phyloP scores from a whole-genome alignment of 129 eudicot species.

The Arctium minus region DNA sequence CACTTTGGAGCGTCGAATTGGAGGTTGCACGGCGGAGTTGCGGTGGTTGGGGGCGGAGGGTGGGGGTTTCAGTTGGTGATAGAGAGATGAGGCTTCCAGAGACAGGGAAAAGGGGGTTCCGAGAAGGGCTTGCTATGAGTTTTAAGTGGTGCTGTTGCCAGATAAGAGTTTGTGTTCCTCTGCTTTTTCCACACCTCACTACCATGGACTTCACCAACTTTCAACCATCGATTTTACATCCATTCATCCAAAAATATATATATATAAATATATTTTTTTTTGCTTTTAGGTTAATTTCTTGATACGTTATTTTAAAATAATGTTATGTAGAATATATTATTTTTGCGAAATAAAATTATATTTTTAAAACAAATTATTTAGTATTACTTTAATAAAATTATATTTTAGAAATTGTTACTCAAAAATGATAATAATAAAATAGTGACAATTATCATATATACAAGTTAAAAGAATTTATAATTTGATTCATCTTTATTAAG shows the following conservation, averaged over 20 bases:
- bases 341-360: no score
- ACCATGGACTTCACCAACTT: constrained; percentile 5
- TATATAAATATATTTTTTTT: neutral
- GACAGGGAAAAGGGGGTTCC: constrained; percentile 6
- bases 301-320: neutral
- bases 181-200: constrained; percentile 2
- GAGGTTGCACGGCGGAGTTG: constrained; percentile 20
- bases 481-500: neutral
- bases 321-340: neutral
- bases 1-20: constrained; percentile 4
- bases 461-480: neutral
- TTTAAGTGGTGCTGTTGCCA: constrained; percentile 25
- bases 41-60: constrained; percentile 21
- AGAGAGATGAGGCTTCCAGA: constrained; percentile 42
- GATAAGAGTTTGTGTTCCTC: constrained; percentile 30
- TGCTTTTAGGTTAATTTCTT: no score
- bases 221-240: constrained; percentile 7
- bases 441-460: no score
- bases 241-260: neutral
- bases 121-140: neutral
- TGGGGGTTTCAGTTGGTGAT: constrained; percentile 2
- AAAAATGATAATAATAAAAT: no score
- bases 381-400: no score
- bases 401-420: no score
- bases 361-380: neutral